Conservation (phyloP, 2,329 filamentous ascomycete species). For the Cercospora sesami region DNA sequence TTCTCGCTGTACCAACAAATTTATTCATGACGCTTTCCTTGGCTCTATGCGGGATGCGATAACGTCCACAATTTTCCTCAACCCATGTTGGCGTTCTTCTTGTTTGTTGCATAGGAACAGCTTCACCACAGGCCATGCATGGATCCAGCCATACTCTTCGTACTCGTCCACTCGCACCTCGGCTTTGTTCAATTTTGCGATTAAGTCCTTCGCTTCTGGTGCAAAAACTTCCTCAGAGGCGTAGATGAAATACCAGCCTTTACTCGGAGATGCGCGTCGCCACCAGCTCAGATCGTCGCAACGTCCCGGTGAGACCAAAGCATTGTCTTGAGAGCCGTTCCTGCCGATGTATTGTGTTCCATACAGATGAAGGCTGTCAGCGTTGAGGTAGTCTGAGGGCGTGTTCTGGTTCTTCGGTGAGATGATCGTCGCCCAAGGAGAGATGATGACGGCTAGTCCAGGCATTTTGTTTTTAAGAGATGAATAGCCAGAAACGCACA, state of each 20-base stretch:
- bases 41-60: slow-evolving; percentile 24
- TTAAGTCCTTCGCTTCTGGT: slow-evolving; percentile 64
- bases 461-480: slow-evolving; percentile 51
- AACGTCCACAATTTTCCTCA: slow-evolving; percentile 46
- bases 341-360: slow-evolving; percentile 66
- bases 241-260: slow-evolving; percentile 69
- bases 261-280: slow-evolving; percentile 63
- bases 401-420: slow-evolving; percentile 68
- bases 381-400: slow-evolving; percentile 72
- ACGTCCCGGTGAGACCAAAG: slow-evolving; percentile 67
- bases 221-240: slow-evolving; percentile 77
- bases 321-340: slow-evolving; percentile 53
- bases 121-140: slow-evolving; percentile 77
- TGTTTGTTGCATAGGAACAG: slow-evolving; percentile 55
- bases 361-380: slow-evolving; percentile 65
- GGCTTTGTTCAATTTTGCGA: slow-evolving; percentile 56
- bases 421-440: slow-evolving; percentile 75
- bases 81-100: slow-evolving; percentile 49
- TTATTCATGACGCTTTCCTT: slow-evolving; percentile 17
- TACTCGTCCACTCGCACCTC: slow-evolving; percentile 58
- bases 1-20: neutral
- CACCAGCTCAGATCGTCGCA: slow-evolving; percentile 68
- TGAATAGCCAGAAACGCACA: slow-evolving; percentile 60
- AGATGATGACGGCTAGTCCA: slow-evolving; percentile 70
- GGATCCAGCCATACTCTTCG: slow-evolving; percentile 67